Percentiles rank a stretch among this genome's conserved stretches.
phyloP scores from a whole-genome alignment of 768 basidiomycete genomes.

The Ramaria sp. region DNA sequence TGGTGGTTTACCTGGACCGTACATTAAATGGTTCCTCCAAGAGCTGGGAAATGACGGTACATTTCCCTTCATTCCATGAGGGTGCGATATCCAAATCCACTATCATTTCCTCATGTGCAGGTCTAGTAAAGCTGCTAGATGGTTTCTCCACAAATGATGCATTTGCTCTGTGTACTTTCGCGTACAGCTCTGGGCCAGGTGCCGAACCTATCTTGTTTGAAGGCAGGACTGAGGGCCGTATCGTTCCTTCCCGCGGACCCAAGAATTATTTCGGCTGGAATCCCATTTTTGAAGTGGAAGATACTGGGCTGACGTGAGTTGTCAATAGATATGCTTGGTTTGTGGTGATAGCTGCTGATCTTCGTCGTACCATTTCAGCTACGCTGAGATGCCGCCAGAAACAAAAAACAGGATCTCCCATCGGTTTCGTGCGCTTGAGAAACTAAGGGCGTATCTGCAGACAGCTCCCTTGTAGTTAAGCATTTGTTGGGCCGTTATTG shows the following conservation, averaged over 20 bases:
- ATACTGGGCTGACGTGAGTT: slow-evolving; percentile 64
- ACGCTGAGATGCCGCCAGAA: slow-evolving; percentile 55
- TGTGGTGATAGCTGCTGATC: background rate
- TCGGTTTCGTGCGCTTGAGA: slow-evolving; percentile 51
- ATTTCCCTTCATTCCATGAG: slow-evolving; percentile 9
- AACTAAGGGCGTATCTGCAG: slow-evolving; percentile 35
- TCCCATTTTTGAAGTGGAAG: slow-evolving; percentile 69
- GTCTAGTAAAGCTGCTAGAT: slow-evolving; percentile 73
- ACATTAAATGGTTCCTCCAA: slow-evolving; percentile 88
- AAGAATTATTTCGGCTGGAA: slow-evolving; percentile 78
- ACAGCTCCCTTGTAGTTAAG: too few relatives aligned
- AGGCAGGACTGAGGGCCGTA: slow-evolving; percentile 79
- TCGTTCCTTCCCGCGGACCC: slow-evolving; percentile 78
- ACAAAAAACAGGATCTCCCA: slow-evolving; percentile 61
- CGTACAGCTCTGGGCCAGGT: slow-evolving; percentile 80
- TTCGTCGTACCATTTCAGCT: slow-evolving; percentile 25
- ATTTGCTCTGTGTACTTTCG: slow-evolving; percentile 91
- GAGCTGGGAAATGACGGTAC: slow-evolving; percentile 75
- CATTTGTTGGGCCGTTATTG: too few relatives aligned
- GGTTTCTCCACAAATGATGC: slow-evolving; percentile 71
- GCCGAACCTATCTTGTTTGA: slow-evolving; percentile 75
- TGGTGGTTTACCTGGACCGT: slow-evolving; percentile 88
- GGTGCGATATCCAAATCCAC: background rate
- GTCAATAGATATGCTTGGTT: background rate
- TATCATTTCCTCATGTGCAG: slow-evolving; percentile 23